Percentiles rank a stretch among this genome's conserved stretches.
These are phyloP conservation scores for Arthrobotrys pseudoclavata DNA, from an alignment of 2,329 filamentous ascomycete genomes.

Conservation along the genomic window DNA sequence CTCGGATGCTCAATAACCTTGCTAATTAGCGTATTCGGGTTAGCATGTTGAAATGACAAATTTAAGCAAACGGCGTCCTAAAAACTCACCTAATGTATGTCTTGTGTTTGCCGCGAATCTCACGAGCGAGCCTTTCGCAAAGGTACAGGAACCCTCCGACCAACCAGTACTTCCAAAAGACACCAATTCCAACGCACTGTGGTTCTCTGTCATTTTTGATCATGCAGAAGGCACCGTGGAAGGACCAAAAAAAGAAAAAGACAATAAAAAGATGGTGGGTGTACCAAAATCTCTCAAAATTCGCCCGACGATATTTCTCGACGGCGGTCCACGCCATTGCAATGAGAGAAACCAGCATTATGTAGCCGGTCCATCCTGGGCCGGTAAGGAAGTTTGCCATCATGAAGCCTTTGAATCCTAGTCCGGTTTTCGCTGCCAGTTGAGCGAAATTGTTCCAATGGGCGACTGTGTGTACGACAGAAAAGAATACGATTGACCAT, in stretches of 20 bases:
- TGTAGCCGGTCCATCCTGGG: conserved; percentile 86
- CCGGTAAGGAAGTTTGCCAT: conserved; percentile 82
- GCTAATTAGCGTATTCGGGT: conserved; percentile 64
- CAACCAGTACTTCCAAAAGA: conserved; percentile 93
- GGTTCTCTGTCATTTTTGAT: conserved; percentile 86
- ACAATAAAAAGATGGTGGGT: conserved; percentile 88
- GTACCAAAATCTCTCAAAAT: conserved; percentile 93
- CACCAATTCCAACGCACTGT: conserved; percentile 81
- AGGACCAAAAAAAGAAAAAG: conserved; percentile 92
- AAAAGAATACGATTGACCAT: conserved; percentile 90
- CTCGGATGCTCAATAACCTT: conserved; percentile 91
- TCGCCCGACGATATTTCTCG: conserved; percentile 81
- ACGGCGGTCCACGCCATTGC: conserved; percentile 82
- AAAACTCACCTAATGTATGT: conserved; percentile 75
- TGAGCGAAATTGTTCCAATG: conserved; percentile 90
- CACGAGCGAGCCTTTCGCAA: conserved; percentile 81
- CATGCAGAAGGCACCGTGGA: conserved; percentile 91
- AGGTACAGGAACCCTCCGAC: conserved; percentile 85
- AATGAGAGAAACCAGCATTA: conserved; percentile 84
- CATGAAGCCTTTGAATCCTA: conserved; percentile 83
- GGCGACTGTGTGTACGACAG: conserved; percentile 86
- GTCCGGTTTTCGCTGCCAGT: conserved; percentile 79
- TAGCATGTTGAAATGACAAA: neutral
- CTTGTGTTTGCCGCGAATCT: conserved; percentile 83
- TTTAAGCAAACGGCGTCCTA: neutral